Evolutionary conservation across 371 early-diverging fungal genomes (phyloP), one percentile per base, ranked within the genome.

Genomic region (Zychaea mexicana): DNA sequence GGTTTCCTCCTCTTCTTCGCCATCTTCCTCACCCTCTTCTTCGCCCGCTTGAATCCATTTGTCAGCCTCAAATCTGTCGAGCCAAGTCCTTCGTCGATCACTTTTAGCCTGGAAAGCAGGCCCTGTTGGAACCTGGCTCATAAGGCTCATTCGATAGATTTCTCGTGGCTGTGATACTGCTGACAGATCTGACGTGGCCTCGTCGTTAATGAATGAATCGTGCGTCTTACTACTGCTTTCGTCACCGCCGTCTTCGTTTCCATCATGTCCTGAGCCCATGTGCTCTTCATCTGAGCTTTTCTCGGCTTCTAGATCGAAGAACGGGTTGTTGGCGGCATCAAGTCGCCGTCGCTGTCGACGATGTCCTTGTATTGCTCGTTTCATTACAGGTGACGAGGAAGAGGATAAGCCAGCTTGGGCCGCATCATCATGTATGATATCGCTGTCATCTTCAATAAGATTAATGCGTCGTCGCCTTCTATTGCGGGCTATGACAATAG

Each of bases 131-230:
- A 5, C 26, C 15, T 33, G 57, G n/a, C 45, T 27, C 45, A 58
- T 42, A 10, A 58, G 45, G 15, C 59, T 38, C 24, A 27, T 58
- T 12, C 45, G 59, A 45, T 58, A 58, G 17, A 58, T 58, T 19
- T 30, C 55, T n/a, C n/a, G 17, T 42, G 42, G 32, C 13, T 36
- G 45, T 42, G 15, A 31, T 12, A 19, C 24, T 42, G 42, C 21
- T 31, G 46, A 53, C 28, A n/a, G n/a, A n/a, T 31, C 54, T 4
- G 15, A 32, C 8, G 27, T 39, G 9, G n/a, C 49, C 6, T 49
- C 62, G 19, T 61, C 62, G 24, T 61, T 32, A 28, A 61, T 61
- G 39, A 61, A 61, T 0, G 62, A 61, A n/a, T 57, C 19, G 22
- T 57, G 21, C 26, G 26, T 13, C 13, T 13, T 45, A 30, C 6